Conservation (phyloP, 2,329 filamentous ascomycete species). For the Fusarium piperis region DNA sequence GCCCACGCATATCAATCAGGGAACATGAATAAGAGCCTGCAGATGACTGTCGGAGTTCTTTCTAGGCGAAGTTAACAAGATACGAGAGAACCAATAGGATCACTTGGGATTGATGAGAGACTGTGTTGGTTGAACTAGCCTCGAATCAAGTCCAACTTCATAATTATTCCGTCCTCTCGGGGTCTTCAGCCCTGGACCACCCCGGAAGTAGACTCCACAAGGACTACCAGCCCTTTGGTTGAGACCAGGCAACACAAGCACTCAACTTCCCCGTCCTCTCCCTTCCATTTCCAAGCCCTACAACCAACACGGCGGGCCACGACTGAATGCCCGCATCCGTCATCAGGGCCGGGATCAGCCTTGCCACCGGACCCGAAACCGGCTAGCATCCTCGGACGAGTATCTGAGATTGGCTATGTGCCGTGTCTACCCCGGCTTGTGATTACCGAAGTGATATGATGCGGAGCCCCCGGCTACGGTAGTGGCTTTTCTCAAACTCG, state of each 20-base stretch:
- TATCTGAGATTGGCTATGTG: not conserved
- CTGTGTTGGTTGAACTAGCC: not conserved
- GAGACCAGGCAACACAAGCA: not conserved
- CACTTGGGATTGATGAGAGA: not conserved
- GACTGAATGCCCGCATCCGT: not conserved
- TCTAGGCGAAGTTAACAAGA: not conserved
- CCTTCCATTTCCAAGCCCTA: not conserved
- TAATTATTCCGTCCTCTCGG: not conserved
- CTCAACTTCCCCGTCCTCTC: not conserved
- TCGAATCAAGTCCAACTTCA: not conserved
- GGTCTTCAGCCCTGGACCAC: not conserved
- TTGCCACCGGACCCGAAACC: not conserved
- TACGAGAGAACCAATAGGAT: not conserved
- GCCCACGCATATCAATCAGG: not conserved
- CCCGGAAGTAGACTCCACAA: not conserved
- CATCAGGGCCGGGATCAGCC: not conserved
- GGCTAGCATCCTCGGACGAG: not conserved
- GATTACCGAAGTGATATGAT: not conserved
- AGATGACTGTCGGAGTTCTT: too few species aligned
- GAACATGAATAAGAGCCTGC: not conserved
- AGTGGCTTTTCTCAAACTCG: constrained; percentile 24
- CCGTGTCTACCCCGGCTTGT: constrained; percentile 5
- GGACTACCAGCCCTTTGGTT: not conserved
- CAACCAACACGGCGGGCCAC: not conserved
- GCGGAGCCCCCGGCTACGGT: not conserved